Evolutionary conservation across 202 grass and related monocot species (phyloP), one percentile per base, ranked within the genome.

Genomic region (Cymbopogon flexuosus): DNA sequence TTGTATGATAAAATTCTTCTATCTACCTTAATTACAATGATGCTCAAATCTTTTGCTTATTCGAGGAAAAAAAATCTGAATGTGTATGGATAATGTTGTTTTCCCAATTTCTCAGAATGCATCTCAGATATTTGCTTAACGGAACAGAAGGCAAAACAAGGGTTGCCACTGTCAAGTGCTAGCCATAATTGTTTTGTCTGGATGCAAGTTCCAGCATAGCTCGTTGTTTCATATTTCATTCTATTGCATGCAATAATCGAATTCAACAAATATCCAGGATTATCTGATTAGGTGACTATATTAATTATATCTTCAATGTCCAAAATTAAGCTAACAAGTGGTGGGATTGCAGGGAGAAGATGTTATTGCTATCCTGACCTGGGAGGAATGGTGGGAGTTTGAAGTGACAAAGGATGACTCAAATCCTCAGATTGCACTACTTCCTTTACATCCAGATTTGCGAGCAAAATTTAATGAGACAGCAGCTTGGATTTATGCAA

Each of bases 311-410:
- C 39, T 77, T 62, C 63, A 39, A 1, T 68, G 8, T 29, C 1
- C 5, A 34, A 62, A 47, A 41, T 72, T 39, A 52, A 64, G 66
- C 23, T 84, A 81, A 89, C 27, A 65, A 66, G 57, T 60, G 24
- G 18, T 19, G 0, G 0, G 5, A 75, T 34, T 74, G 62, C 75
- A 98, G 96, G 95, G 96, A 75, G 96, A 95, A 74, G 92, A 98
- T 95, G 65, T 95, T 62, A 98, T 98, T 86, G 92, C 84, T 68
- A 89, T 98, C 72, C 85, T 98, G 83, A 79, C 92, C 30, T 98
- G 96, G 95, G 96, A 98, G n/a, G 92, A 98, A 65, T 98, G 96
- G 96, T 98, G 96, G 96, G 84, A 91, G 21, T 90, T 88, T 49
- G 96, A 98, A 84, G 75, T 82, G 68, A 86, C 85, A 65, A 87